phyloP scores from a whole-genome alignment of 2,329 filamentous ascomycete genomes.

The Calonectria pauciramosa region DNA sequence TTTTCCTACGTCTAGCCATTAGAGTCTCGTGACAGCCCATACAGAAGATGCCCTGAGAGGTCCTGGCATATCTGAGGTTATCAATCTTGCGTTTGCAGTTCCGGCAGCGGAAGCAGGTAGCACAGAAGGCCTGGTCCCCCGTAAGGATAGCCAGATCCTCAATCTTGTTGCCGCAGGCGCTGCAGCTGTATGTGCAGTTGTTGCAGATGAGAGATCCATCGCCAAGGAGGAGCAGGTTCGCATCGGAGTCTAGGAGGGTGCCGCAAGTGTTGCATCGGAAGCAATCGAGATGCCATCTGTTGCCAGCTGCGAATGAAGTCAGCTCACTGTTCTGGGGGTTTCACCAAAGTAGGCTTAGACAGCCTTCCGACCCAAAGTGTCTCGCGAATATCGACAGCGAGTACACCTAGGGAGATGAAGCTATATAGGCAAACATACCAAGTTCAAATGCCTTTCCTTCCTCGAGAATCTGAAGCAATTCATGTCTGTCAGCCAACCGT shows the following conservation, averaged over 20 bases:
- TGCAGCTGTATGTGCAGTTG: conserved; percentile 99
- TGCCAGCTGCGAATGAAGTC: conserved; percentile 75
- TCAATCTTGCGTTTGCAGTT: conserved; percentile 99
- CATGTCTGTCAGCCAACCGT: conserved; percentile 33
- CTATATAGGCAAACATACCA: conserved; percentile 69
- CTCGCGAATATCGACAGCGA: conserved; percentile 7
- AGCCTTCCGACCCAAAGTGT: conserved; percentile 29
- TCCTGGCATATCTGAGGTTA: conserved; percentile 96
- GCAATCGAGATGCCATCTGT: conserved; percentile 98
- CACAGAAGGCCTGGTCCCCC: conserved; percentile 97
- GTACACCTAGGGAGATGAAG: neutral
- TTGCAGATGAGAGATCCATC: conserved; percentile 99
- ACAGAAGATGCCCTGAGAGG: conserved; percentile 98
- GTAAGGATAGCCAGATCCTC: conserved; percentile 98
- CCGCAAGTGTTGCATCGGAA: conserved; percentile 97
- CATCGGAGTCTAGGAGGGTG: conserved; percentile 96
- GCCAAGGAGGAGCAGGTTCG: conserved; percentile 95
- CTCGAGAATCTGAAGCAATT: conserved; percentile 81
- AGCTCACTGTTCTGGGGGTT: conserved; percentile 40
- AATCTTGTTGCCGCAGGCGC: conserved; percentile 96
- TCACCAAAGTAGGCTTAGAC: conserved; percentile 14
- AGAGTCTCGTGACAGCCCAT: conserved; percentile 98
- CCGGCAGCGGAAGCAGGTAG: conserved; percentile 95
- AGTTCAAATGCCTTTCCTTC: conserved; percentile 99
- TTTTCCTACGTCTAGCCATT: conserved; percentile 93